Evolutionary conservation across 2,329 filamentous ascomycete genomes (phyloP), one percentile per base, ranked within the genome.

Genomic region (Fusarium scirpi): DNA sequence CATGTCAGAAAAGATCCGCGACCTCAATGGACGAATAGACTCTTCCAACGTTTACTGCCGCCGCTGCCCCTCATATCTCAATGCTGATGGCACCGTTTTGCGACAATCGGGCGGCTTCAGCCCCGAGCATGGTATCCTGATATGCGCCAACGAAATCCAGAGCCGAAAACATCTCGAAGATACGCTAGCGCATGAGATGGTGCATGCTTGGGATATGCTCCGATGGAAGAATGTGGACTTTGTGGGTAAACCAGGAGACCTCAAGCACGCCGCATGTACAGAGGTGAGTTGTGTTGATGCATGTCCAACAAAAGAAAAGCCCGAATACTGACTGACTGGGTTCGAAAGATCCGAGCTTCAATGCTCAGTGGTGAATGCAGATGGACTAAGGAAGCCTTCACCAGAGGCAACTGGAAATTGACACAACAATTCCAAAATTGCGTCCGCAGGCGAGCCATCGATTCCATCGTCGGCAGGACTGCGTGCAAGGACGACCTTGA

Each of bases 361-460:
- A 97, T 94, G 81, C 85, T 99, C 58, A 96, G 92, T 76, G 96
- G 96, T 73, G 96, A 99, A 82, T 99, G 96, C 80, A 87, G 96
- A 75, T 98, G 94, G 89, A 88, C 89, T 6, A 87, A 93, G 74
- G 95, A 99, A 80, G 91, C 96, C 74, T 92, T 96, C 75, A 92
- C 90, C 2, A 85, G 94, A 74, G 91, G 91, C 51, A 94, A 98
- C 79, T 97, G 92, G 91, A 92, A 90, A 54, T 83, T 99, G 59
- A 97, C 94, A 11, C 91, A 96, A 78, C 95, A 98, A 79, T 92
- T 98, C 80, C 96, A 99, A 77, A 89, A 94, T 75, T 99, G 96
- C 81, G 95, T 99, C 55, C 87, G 94, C 65, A 84, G 89, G 76
- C 86, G 96, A 73, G 96, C 96, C 13, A 90, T 94, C 34, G 82